Evolutionary conservation across 116 monocot species (phyloP).

Genomic region (Cymodocea nodosa): DNA sequence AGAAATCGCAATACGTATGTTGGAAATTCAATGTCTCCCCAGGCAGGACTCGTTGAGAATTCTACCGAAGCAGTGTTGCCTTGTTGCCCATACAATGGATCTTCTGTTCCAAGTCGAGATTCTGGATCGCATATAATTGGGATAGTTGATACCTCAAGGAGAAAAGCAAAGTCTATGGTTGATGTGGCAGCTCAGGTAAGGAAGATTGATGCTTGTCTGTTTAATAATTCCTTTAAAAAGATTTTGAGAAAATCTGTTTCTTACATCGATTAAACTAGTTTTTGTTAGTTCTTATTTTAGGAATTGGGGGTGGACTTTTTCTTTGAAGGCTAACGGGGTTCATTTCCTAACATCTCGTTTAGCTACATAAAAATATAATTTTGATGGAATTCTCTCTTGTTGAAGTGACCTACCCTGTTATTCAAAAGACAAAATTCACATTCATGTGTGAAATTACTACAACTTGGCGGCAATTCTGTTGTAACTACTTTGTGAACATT

Average conservation of each 20-base stretch:
- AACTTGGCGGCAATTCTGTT: too few species aligned
- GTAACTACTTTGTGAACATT: not conserved
- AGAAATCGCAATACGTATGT: conserved; percentile 80
- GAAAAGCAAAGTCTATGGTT: conserved; percentile 71
- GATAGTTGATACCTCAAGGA: conserved; percentile 59
- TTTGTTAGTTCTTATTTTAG: too few species aligned
- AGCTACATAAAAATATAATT: too few species aligned
- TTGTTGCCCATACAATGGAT: conserved; percentile 27
- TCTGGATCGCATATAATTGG: conserved; percentile 56
- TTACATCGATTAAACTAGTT: not conserved
- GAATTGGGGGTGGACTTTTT: too few species aligned
- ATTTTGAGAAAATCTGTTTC: not conserved
- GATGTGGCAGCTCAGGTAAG: conserved; percentile 66
- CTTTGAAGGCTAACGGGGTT: too few species aligned
- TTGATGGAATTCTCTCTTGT: too few species aligned
- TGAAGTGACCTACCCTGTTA: too few species aligned
- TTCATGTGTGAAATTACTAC: too few species aligned
- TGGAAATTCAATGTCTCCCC: conserved; percentile 37
- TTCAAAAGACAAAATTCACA: too few species aligned
- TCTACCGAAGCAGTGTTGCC: conserved; percentile 19
- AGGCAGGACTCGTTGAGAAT: conserved; percentile 33
- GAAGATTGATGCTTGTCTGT: not conserved
- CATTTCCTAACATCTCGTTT: too few species aligned
- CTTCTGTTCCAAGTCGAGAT: conserved; percentile 30
- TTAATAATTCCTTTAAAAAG: not conserved